Conservation (phyloP, 1,284 basidiomycete species). For the Ceratobasidium sp. region DNA sequence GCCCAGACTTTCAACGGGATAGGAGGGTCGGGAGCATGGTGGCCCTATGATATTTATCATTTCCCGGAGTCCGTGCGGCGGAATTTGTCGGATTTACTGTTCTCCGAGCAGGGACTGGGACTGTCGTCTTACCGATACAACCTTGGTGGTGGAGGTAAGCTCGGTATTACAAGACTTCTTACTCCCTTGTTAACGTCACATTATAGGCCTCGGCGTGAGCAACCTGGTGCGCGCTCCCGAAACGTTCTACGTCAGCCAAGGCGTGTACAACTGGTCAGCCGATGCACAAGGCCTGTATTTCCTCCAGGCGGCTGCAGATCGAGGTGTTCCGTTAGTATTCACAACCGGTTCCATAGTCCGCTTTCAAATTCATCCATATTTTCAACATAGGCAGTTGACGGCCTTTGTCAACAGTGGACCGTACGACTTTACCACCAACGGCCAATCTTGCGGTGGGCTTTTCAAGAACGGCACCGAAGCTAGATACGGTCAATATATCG, state of each 20-base stretch:
- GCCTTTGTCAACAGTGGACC: conserved; percentile 48
- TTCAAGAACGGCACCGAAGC: conserved; percentile 44
- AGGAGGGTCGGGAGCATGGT: conserved; percentile 56
- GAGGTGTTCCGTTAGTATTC: conserved; percentile 43
- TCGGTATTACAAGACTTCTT: conserved; percentile 41
- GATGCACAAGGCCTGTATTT: conserved; percentile 55
- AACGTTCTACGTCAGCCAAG: conserved; percentile 53
- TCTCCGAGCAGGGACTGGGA: conserved; percentile 53
- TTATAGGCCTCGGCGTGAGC: conserved; percentile 39
- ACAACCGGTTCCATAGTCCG: not conserved
- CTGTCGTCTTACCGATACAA: conserved; percentile 57
- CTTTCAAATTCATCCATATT: not conserved
- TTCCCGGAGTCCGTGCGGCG: conserved; percentile 53
- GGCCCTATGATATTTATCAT: conserved; percentile 54
- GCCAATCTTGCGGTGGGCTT: conserved; percentile 45
- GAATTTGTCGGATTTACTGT: conserved; percentile 53
- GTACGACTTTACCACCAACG: conserved; percentile 45
- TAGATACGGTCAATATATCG: conserved; percentile 46
- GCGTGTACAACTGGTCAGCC: conserved; percentile 53
- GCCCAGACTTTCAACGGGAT: conserved; percentile 48
- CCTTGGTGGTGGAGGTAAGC: conserved; percentile 55
- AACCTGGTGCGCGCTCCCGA: conserved; percentile 52
- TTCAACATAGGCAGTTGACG: conserved; percentile 39
- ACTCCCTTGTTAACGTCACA: conserved; percentile 23
- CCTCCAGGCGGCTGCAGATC: conserved; percentile 47